A percentile compares a stretch with the other conserved stretches of the same genome.
These are phyloP conservation scores for Grosmannia penicillata DNA, from an alignment of 2,329 filamentous ascomycete species.

Conservation along the genomic window DNA sequence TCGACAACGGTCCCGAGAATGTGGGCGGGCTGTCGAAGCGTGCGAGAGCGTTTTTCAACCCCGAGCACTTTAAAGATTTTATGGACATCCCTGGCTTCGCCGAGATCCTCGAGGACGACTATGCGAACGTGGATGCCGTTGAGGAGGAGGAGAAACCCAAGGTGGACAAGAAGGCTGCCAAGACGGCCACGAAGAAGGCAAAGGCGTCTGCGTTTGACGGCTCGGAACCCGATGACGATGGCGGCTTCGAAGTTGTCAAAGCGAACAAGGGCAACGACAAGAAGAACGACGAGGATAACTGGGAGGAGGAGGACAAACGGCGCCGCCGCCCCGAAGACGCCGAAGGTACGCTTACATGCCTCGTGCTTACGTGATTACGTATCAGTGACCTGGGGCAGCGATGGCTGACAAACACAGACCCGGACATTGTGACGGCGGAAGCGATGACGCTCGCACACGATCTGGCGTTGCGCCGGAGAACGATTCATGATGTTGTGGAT, in stretches of 20 bases:
- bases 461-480: conserved; percentile 74
- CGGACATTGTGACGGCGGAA: conserved; percentile 98
- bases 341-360: conserved; percentile 39
- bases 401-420: conserved; percentile 39
- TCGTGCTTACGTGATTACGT: too few species aligned
- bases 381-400: too few species aligned
- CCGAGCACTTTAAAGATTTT: conserved; percentile 95
- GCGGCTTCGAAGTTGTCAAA: conserved; percentile 48
- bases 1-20: conserved; percentile 37
- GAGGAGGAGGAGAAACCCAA: neutral
- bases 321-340: conserved; percentile 46
- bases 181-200: neutral
- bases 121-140: neutral
- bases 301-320: conserved; percentile 52
- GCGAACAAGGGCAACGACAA: too few species aligned
- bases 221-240: conserved; percentile 15
- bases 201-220: conserved; percentile 6
- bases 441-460: conserved; percentile 95
- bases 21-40: conserved; percentile 60
- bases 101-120: conserved; percentile 21
- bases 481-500: conserved; percentile 65
- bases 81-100: conserved; percentile 60
- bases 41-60: conserved; percentile 80
- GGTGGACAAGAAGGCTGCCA: neutral
- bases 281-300: conserved; percentile 27